A percentile compares a stretch with the other conserved stretches of the same genome.
Evolutionary conservation across 768 basidiomycete genomes (phyloP).

Genomic region (Kockovaella imperatae): DNA sequence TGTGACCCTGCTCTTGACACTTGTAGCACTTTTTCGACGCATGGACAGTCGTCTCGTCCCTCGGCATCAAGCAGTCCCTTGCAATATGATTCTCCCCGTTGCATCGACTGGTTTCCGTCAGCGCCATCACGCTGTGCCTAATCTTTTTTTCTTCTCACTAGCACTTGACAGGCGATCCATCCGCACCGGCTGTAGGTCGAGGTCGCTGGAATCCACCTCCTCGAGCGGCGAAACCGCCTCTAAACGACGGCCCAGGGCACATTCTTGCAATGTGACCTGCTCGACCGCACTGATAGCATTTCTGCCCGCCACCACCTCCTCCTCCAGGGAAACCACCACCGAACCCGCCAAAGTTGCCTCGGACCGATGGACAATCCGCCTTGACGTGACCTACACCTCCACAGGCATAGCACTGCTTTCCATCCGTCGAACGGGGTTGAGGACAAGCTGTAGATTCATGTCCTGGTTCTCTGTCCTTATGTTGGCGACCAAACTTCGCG

Average conservation of each 20-base stretch:
- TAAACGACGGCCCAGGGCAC: conserved; percentile 16
- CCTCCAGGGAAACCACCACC: conserved; percentile 6
- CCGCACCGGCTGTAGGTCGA: conserved; percentile 20
- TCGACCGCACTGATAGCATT: conserved; percentile 83
- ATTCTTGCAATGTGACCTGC: conserved; percentile 37
- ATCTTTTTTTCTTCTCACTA: conserved; percentile 19
- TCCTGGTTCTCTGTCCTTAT: conserved; percentile 61
- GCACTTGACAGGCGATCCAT: conserved; percentile 42
- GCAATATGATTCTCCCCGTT: conserved; percentile 42
- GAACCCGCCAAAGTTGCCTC: conserved; percentile 8
- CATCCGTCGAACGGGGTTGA: conserved; percentile 67
- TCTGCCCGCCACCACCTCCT: conserved; percentile 48
- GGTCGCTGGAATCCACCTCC: conserved; percentile 18
- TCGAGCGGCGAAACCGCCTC: conserved; percentile 5
- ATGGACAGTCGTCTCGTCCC: conserved; percentile 24
- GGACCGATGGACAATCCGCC: conserved; percentile 34
- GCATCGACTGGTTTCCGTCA: conserved; percentile 29
- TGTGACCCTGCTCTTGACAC: conserved; percentile 40
- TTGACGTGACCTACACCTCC: conserved; percentile 58
- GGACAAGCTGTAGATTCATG: conserved; percentile 86
- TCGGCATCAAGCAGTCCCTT: conserved; percentile 37
- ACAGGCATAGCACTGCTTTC: conserved; percentile 88
- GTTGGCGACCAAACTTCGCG: background rate
- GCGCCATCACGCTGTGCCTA: background rate
- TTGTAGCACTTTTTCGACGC: conserved; percentile 40